Base-by-base conservation (phyloP, 192 early-diverging fungal species). In the Gorgonomyces haynaldii region DNA sequence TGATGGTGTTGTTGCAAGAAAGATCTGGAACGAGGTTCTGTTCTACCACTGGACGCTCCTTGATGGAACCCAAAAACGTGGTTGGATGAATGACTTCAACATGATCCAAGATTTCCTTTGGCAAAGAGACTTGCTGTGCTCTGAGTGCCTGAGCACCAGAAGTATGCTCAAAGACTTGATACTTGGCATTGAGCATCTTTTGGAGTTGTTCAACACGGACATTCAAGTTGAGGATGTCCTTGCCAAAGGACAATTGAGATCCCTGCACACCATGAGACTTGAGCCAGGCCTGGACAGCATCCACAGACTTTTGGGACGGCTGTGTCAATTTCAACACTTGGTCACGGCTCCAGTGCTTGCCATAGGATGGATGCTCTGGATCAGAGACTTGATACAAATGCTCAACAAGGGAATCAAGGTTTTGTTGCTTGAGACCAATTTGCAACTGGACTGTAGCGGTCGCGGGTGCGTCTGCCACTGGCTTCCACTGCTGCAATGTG, bases 371-470 rank as follows among this genome's bases (percentile, higher is more conserved):
- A 13, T 16, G 24, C 4, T 25, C 5, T 16, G 45, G 45, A 35
- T 46, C 45, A 16, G 27, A 30, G 4, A 46, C 45, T 35, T 30
- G 17, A 13, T 34, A 35, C 45, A 46, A 21, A 16, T 25, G 17
- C 4, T 9, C 4, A 3, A 34, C 21, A 17, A 46, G 27, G 4
- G 28, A 16, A 34, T 46, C 45, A 17, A 46, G 17, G 27, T 46
- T 46, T 46, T 46, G n/a, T 21, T 46, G 45, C 20, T 46, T 46
- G 16, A 46, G 26, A 28, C 45, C 45, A 34, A 46, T 46, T 30
- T 46, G 45, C 27, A 46, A 46, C 6, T 46, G 16, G 17, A 46
- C 9, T 35, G 26, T 46, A 35, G 17, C 16, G 24, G 17, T 22
- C 24, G 24, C 6, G 0, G 45, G 45, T 22, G 45, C 45, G 15